Percentiles rank a stretch among this genome's conserved stretches.
Conservation (phyloP, 169 alveolate species). For the Babesia microti region DNA sequence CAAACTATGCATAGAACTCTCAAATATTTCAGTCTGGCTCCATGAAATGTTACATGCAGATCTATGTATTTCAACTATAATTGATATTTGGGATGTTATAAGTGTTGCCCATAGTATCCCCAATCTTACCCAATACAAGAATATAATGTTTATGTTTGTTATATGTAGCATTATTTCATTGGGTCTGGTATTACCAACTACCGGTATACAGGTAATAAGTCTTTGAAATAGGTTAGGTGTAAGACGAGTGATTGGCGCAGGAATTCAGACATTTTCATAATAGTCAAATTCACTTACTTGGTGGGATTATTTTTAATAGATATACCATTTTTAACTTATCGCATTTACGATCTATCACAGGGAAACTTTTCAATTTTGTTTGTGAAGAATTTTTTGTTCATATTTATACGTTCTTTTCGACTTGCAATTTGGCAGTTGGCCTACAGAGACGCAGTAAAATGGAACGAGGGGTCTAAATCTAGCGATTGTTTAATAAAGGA, state of each 20-base stretch:
- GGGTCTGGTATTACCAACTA: constrained; percentile 4
- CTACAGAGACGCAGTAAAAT: constrained; percentile 42
- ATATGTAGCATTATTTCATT: background rate
- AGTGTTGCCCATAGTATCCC: no score
- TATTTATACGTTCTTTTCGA: constrained; percentile 35
- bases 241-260: constrained; percentile 8
- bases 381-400: constrained; percentile 28
- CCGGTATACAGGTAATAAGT: no score
- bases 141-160: background rate
- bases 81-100: constrained; percentile 44
- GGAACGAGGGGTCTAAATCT: no score
- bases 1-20: constrained; percentile 16
- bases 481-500: no score
- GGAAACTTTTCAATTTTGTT: constrained; percentile 31
- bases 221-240: constrained; percentile 1
- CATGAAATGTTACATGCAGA: constrained; percentile 45
- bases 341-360: constrained; percentile 6
- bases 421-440: constrained; percentile 43
- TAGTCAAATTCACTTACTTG: constrained; percentile 36
- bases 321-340: constrained; percentile 31
- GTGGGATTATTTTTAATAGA: constrained; percentile 38
- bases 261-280: constrained; percentile 42
- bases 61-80: constrained; percentile 27
- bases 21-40: constrained; percentile 18
- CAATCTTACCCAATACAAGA: background rate